phyloP scores from a whole-genome alignment of 2,329 filamentous ascomycete genomes.

The Cryoendolithus antarcticus region DNA sequence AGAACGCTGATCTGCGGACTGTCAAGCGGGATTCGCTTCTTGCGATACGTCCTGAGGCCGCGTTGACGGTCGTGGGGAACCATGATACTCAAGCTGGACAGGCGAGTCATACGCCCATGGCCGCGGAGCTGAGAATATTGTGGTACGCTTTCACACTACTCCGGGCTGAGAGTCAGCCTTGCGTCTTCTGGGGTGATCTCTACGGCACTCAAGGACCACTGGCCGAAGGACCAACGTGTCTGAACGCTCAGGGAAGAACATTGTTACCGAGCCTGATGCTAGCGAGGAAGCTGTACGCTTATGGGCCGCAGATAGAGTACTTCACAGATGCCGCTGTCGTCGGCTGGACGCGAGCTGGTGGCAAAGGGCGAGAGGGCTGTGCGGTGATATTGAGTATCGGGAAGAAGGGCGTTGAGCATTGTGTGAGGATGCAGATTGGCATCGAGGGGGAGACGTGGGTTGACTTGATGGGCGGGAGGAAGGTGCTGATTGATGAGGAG shows the following conservation, averaged over 20 bases:
- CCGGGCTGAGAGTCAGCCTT: conserved; percentile 49
- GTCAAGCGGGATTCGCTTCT: conserved; percentile 12
- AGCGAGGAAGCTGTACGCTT: conserved; percentile 53
- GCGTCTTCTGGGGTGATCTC: conserved; percentile 58
- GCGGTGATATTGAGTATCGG: conserved; percentile 22
- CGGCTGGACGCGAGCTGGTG: conserved; percentile 45
- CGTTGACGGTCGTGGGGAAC: conserved; percentile 53
- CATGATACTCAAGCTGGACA: conserved; percentile 58
- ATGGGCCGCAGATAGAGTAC: conserved; percentile 53
- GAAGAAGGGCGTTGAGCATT: conserved; percentile 26
- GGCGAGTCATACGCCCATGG: conserved; percentile 49
- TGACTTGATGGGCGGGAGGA: conserved; percentile 43
- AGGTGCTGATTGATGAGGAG: conserved; percentile 46
- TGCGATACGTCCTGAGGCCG: conserved; percentile 13
- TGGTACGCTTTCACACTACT: conserved; percentile 63
- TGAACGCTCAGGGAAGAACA: conserved; percentile 7
- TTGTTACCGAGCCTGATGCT: conserved; percentile 46
- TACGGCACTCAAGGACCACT: conserved; percentile 47
- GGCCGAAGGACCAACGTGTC: conserved; percentile 34
- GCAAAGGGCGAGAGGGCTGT: conserved; percentile 26
- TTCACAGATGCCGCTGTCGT: conserved; percentile 49
- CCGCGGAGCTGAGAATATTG: conserved; percentile 56
- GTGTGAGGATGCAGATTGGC: conserved; percentile 46
- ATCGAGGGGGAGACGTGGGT: conserved; percentile 49
- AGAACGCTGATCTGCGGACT: conserved; percentile 47